phyloP scores from a whole-genome alignment of 73 alveolate genomes.

The Tetrahymena malaccensis region DNA sequence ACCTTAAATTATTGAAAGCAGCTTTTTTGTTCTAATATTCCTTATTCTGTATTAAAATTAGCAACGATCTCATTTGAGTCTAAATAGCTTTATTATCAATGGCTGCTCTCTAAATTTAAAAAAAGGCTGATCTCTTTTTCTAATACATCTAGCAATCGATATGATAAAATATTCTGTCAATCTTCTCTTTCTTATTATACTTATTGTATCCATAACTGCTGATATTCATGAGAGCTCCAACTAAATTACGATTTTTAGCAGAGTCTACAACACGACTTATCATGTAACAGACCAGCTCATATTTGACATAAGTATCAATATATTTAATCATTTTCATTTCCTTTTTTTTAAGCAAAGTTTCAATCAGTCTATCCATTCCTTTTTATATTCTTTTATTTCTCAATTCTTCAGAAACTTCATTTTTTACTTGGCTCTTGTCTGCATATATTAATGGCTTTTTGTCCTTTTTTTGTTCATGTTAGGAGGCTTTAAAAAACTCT shows the following conservation, averaged over 20 bases:
- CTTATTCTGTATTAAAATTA: background rate
- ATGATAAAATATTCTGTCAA: background rate
- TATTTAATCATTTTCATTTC: background rate
- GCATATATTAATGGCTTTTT: background rate
- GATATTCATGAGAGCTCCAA: background rate
- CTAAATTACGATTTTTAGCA: background rate
- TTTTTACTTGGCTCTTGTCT: background rate
- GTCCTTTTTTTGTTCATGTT: background rate
- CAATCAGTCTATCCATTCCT: background rate
- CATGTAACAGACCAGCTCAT: background rate
- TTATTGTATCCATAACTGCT: background rate
- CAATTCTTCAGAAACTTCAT: background rate
- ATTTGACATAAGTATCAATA: background rate
- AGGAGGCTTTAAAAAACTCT: background rate
- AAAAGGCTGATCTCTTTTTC: background rate
- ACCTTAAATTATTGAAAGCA: background rate
- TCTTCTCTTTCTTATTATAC: background rate
- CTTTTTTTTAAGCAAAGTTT: background rate
- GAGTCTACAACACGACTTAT: background rate
- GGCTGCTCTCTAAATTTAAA: background rate
- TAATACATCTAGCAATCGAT: background rate
- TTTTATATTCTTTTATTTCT: background rate
- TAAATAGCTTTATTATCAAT: background rate
- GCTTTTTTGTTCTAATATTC: background rate
- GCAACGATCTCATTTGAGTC: background rate